Percentiles rank a stretch among this genome's conserved stretches.
These are phyloP conservation scores for Quercus phellos DNA, from an alignment of 331 rosid species.

Conservation along the genomic window DNA sequence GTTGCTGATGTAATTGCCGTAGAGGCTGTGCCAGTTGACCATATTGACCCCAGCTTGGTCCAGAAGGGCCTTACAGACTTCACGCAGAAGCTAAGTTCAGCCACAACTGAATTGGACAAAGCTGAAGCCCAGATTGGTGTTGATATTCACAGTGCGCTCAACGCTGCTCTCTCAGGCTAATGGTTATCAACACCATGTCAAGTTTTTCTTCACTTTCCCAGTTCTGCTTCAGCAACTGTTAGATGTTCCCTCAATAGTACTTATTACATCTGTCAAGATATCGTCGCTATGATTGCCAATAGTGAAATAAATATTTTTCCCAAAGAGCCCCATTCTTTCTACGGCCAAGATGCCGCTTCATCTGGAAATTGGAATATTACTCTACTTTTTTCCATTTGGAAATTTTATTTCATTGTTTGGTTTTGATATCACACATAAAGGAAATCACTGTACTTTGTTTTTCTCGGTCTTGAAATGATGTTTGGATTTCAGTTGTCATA, in stretches of 20 bases:
- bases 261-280: not conserved
- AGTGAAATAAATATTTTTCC: not conserved
- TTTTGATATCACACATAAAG: not conserved
- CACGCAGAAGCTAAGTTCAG: conserved; percentile 57
- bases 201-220: not conserved
- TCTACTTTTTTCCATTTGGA: not conserved
- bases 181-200: not conserved
- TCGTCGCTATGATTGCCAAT: not conserved
- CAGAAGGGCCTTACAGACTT: conserved; percentile 57
- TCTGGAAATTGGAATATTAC: not conserved
- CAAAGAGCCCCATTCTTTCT: not conserved
- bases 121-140: conserved; percentile 68
- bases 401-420: not conserved
- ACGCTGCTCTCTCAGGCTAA: conserved; percentile 44
- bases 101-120: conserved; percentile 55
- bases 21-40: conserved; percentile 51
- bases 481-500: not conserved
- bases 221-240: not conserved
- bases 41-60: conserved; percentile 39
- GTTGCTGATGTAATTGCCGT: conserved; percentile 50
- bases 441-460: not conserved
- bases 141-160: conserved; percentile 50
- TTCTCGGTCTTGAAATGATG: not conserved
- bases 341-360: not conserved
- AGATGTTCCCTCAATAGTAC: not conserved